Evolutionary conservation across 306 rosid genomes (phyloP).

Genomic region (Quillaja saponaria): DNA sequence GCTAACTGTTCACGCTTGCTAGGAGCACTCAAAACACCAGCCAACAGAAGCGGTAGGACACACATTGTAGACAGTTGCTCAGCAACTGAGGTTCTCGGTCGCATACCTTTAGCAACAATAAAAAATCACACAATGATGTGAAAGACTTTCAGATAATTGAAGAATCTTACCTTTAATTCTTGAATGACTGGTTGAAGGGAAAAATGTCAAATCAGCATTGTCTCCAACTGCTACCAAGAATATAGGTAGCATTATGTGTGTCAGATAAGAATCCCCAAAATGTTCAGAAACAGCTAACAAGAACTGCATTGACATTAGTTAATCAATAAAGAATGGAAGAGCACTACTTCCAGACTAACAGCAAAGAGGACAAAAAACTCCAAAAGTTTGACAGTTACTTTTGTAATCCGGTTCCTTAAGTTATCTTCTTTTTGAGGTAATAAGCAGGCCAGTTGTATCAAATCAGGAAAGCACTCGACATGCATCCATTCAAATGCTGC

Average conservation of each 20-base stretch:
- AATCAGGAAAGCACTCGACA: conserved; percentile 79
- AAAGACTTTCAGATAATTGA: conserved; percentile 21
- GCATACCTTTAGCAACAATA: conserved; percentile 57
- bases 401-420: conserved; percentile 72
- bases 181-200: conserved; percentile 68
- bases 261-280: conserved; percentile 79
- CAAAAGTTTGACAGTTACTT: conserved; percentile 50
- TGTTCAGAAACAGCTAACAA: conserved; percentile 72
- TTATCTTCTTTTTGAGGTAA: conserved; percentile 91
- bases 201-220: conserved; percentile 68
- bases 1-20: conserved; percentile 58
- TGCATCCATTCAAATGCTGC: conserved; percentile 95
- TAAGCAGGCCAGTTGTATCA: conserved; percentile 77
- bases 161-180: conserved; percentile 65
- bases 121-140: conserved; percentile 25
- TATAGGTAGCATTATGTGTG: conserved; percentile 85
- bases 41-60: conserved; percentile 83
- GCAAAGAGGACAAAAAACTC: background rate
- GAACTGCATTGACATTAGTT: conserved; percentile 58
- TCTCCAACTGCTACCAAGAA: conserved; percentile 81
- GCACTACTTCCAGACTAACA: conserved; percentile 21
- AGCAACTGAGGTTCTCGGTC: conserved; percentile 75
- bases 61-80: conserved; percentile 80
- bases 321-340: conserved; percentile 34
- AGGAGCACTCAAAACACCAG: conserved; percentile 86